Base-by-base conservation (phyloP, 2,329 filamentous ascomycete species). In the Penicillium sp. region DNA sequence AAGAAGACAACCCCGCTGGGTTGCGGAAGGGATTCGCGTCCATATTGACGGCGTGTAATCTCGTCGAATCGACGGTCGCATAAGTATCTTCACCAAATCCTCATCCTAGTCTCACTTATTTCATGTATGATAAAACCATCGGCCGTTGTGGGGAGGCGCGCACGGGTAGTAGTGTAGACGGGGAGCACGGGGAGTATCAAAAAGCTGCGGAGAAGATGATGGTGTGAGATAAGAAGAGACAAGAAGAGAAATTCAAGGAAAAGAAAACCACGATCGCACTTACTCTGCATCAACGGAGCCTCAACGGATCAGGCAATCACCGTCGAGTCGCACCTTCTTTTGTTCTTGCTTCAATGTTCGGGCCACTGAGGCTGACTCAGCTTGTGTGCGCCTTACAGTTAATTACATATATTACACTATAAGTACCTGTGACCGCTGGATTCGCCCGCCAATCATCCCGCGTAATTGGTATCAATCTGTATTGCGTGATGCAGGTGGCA, bases 41-140 rank as follows among this genome's bases (percentile, higher is more conserved):
- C 53, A 59, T 61, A 9, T 72, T 71, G 71, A 74, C 70, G 2
- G 52, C 56, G 43, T 42, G 27, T 42, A 43, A 50, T 61, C 46
- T 41, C 52, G 53, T 61, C 53, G 53, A 61, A 23, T 62, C 58
- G 61, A 63, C 56, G 51, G 44, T 56, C 50, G 42, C 49, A 51
- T 58, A 31, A 31, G 53, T 46, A 58, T 42, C 41, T 62, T 54
- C 55, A 58, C 58, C 61, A 62, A 44, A 57, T 60, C 45, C 49
- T 57, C 65, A 62, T 67, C 54, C 57, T 69, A 58, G 57, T 64
- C 67, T 67, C 40, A 25, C 9, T 42, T 6, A 25, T 29, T n/a
- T 18, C 22, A 11, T 40, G 14, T 26, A 35, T 26, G 22, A n/a
- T 26, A 25, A 27, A 49, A 26, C 22, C 22, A 35, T 49, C 22